Evolutionary conservation across 768 basidiomycete genomes (phyloP).

Genomic region (Mycena rosella): DNA sequence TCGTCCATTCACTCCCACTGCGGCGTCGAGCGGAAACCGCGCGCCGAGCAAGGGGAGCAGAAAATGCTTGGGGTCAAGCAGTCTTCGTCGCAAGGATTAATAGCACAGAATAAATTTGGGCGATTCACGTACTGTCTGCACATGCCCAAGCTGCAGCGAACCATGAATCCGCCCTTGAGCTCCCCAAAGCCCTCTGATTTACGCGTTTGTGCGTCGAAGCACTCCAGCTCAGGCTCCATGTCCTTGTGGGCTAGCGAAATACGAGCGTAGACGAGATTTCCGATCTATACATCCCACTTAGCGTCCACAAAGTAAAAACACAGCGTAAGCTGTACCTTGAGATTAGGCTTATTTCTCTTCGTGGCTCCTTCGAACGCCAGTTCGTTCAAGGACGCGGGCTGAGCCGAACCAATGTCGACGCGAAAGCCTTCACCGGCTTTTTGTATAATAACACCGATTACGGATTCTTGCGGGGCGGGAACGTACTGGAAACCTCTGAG

Average conservation of each 20-base stretch:
- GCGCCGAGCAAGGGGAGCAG: conserved; percentile 85
- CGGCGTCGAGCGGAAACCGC: conserved; percentile 87
- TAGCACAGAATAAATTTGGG: neutral
- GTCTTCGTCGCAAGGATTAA: conserved; percentile 46
- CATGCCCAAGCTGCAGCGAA: conserved; percentile 85
- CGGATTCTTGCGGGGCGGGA: conserved; percentile 90
- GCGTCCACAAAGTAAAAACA: conserved; percentile 1
- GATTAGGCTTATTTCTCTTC: conserved; percentile 92
- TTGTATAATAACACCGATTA: conserved; percentile 85
- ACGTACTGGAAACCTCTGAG: conserved; percentile 73
- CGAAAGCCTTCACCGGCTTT: conserved; percentile 91
- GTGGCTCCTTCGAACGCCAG: conserved; percentile 97
- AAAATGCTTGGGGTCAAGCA: conserved; percentile 86
- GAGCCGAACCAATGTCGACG: conserved; percentile 93
- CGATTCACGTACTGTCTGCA: conserved; percentile 78
- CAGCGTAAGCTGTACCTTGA: conserved; percentile 71
- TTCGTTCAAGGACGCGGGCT: conserved; percentile 86
- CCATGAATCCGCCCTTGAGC: conserved; percentile 88
- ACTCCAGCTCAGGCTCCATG: conserved; percentile 98
- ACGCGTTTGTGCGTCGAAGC: conserved; percentile 92
- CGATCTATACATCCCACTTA: conserved; percentile 71
- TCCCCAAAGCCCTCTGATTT: conserved; percentile 96
- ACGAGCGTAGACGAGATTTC: conserved; percentile 90
- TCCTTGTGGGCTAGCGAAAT: conserved; percentile 96
- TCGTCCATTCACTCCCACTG: conserved; percentile 92